phyloP scores from a whole-genome alignment of 345 rosid genomes.

The Jatropha curcas region DNA sequence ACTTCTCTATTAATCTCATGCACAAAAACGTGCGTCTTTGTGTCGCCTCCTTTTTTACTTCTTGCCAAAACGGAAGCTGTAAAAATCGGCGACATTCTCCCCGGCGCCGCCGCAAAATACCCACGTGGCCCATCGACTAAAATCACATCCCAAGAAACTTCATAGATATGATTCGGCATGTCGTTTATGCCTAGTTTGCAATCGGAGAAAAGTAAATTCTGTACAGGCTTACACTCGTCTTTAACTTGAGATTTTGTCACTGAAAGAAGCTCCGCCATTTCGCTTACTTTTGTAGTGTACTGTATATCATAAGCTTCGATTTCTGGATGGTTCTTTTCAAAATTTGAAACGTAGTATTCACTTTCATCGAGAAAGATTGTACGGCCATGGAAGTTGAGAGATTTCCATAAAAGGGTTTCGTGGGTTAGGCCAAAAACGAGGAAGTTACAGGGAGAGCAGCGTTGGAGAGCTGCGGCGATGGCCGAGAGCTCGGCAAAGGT shows the following conservation, averaged over 20 bases:
- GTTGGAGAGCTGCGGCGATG: slow-evolving; percentile 46
- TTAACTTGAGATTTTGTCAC: slow-evolving; percentile 35
- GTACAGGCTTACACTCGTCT: slow-evolving; percentile 79
- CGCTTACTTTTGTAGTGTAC: slow-evolving; percentile 69
- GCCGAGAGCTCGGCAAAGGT: slow-evolving; percentile 63
- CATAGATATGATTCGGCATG: slow-evolving; percentile 79
- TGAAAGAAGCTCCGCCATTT: slow-evolving; percentile 42
- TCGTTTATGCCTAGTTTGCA: slow-evolving; percentile 78
- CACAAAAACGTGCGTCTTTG: slow-evolving; percentile 71
- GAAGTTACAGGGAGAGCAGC: slow-evolving; percentile 55
- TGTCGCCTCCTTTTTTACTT: slow-evolving; percentile 40
- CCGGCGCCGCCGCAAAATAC: slow-evolving; percentile 55
- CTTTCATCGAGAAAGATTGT: slow-evolving; percentile 81
- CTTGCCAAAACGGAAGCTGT: slow-evolving; percentile 78
- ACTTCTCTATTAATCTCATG: slow-evolving; percentile 71
- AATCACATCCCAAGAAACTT: slow-evolving; percentile 77
- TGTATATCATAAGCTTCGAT: slow-evolving; percentile 80
- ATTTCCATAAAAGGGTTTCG: slow-evolving; percentile 84
- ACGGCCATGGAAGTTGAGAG: slow-evolving; percentile 65
- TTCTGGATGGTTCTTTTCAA: slow-evolving; percentile 61
- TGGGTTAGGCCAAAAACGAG: slow-evolving; percentile 79
- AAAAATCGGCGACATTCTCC: slow-evolving; percentile 85
- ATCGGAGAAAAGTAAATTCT: slow-evolving; percentile 82
- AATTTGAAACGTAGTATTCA: slow-evolving; percentile 55
- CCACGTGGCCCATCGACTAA: slow-evolving; percentile 84